Conservation (phyloP, 1,284 basidiomycete species). For the Xanthoconium separans region DNA sequence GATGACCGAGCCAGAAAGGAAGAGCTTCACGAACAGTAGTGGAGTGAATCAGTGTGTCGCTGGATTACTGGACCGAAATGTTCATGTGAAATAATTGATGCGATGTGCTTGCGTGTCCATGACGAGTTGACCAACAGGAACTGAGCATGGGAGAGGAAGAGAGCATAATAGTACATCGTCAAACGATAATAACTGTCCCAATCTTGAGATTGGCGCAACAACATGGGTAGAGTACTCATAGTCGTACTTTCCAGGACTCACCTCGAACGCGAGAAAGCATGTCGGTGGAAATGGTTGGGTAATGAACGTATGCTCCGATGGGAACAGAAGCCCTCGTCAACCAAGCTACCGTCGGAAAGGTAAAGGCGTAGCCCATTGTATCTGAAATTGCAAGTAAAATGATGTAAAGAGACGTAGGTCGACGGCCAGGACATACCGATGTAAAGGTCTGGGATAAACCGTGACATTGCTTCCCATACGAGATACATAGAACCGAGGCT, state of each 20-base stretch:
- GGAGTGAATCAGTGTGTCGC: slow-evolving; percentile 25
- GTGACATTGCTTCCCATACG: slow-evolving; percentile 77
- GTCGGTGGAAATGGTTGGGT: slow-evolving; percentile 92
- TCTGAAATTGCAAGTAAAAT: slow-evolving; percentile 49
- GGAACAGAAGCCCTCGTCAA: slow-evolving; percentile 57
- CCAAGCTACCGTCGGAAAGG: slow-evolving; percentile 74
- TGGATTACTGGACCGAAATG: slow-evolving; percentile 37
- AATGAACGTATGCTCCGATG: slow-evolving; percentile 93
- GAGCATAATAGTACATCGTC: slow-evolving; percentile 83
- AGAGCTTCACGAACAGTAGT: slow-evolving; percentile 20
- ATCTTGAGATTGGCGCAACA: not conserved
- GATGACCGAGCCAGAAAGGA: slow-evolving; percentile 26
- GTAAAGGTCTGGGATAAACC: slow-evolving; percentile 83
- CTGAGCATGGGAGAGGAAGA: slow-evolving; percentile 71
- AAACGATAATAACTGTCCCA: slow-evolving; percentile 79
- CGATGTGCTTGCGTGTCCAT: slow-evolving; percentile 90
- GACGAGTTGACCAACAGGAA: slow-evolving; percentile 93
- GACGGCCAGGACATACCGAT: slow-evolving; percentile 58
- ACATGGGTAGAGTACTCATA: slow-evolving; percentile 15
- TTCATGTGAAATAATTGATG: slow-evolving; percentile 62
- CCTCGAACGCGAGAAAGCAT: slow-evolving; percentile 85
- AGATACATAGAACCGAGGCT: slow-evolving; percentile 85
- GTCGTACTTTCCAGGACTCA: slow-evolving; percentile 69
- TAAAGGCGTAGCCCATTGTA: slow-evolving; percentile 98
- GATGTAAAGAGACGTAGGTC: not conserved